Conservation (phyloP, 805 yeast genomes). For the Cyberlindnera misumaiensis region DNA sequence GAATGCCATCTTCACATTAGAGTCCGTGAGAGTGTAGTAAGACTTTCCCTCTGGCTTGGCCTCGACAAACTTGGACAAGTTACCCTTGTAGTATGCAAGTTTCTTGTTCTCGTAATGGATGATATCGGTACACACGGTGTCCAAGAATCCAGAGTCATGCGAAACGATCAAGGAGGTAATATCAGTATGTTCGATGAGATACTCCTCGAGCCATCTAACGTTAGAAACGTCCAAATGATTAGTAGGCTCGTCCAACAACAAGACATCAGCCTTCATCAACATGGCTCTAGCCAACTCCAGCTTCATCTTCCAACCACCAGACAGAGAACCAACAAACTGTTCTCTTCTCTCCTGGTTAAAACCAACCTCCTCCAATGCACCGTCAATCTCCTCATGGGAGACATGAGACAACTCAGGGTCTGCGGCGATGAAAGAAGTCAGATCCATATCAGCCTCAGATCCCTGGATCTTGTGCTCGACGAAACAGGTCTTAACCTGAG, state of each 20-base stretch:
- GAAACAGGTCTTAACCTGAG: constrained; percentile 84
- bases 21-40: constrained; percentile 88
- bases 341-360: constrained; percentile 84
- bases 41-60: constrained; percentile 95
- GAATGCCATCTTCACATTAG: constrained; percentile 93
- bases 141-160: constrained; percentile 96
- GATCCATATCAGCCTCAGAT: constrained; percentile 83
- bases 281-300: constrained; percentile 97
- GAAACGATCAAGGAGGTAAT: constrained; percentile 95
- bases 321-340: constrained; percentile 87
- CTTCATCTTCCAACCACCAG: constrained; percentile 99
- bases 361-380: constrained; percentile 79
- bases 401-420: constrained; percentile 74
- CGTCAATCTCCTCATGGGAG: constrained; percentile 62
- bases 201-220: constrained; percentile 91
- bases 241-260: constrained; percentile 95
- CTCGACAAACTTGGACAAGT: constrained; percentile 84
- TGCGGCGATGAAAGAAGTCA: constrained; percentile 79
- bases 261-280: constrained; percentile 94
- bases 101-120: constrained; percentile 95
- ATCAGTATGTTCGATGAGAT: constrained; percentile 71
- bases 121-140: constrained; percentile 92
- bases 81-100: constrained; percentile 93
- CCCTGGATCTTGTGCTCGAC: constrained; percentile 97
- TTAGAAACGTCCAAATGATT: constrained; percentile 94